These are phyloP conservation scores for Fusarium sp. DNA, from an alignment of 2,329 filamentous ascomycete species.

Conservation along the genomic window DNA sequence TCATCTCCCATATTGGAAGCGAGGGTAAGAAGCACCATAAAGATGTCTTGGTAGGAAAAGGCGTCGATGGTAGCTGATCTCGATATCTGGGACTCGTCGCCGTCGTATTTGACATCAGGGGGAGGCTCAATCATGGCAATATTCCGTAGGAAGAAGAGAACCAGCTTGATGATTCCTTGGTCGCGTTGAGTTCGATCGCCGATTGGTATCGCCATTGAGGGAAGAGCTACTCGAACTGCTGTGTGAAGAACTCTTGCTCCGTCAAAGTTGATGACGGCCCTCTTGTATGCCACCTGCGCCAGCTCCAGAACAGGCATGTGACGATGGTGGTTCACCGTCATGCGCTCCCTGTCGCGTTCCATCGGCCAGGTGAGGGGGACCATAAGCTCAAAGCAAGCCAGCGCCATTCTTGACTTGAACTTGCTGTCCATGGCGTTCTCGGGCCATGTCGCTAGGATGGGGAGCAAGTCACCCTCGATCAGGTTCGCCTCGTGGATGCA, in stretches of 20 bases:
- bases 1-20: conserved; percentile 95
- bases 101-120: conserved; percentile 78
- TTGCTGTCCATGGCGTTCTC: conserved; percentile 78
- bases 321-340: conserved; percentile 92
- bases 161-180: conserved; percentile 90
- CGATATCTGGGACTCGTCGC: conserved; percentile 91
- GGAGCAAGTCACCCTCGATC: conserved; percentile 88
- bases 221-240: conserved; percentile 82
- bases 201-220: conserved; percentile 83
- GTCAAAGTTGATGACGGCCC: conserved; percentile 86
- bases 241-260: conserved; percentile 82
- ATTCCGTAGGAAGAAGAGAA: conserved; percentile 91
- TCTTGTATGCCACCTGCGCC: conserved; percentile 90
- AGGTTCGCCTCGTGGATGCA: conserved; percentile 93
- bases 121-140: conserved; percentile 86
- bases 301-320: conserved; percentile 91
- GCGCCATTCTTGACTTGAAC: conserved; percentile 80
- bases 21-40: conserved; percentile 85
- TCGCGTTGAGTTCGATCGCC: conserved; percentile 83
- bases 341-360: conserved; percentile 80
- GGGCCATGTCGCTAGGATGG: conserved; percentile 87
- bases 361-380: conserved; percentile 95
- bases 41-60: conserved; percentile 91
- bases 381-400: conserved; percentile 90
- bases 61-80: conserved; percentile 89